These are phyloP conservation scores for Microthlaspi erraticum DNA, from an alignment of 345 rosid genomes.

Conservation along the genomic window DNA sequence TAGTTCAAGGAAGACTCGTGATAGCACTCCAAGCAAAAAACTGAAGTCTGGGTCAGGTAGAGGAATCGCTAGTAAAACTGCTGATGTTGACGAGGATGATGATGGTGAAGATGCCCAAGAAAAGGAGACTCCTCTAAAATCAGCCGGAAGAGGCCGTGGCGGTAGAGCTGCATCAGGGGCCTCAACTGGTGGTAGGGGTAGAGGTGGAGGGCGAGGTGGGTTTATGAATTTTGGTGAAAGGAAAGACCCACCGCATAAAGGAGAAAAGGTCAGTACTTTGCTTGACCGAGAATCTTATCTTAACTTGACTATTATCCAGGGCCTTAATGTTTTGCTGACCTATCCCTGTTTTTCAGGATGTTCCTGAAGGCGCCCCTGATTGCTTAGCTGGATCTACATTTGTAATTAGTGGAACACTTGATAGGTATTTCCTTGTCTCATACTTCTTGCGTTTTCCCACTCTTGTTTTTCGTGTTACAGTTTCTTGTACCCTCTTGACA, in stretches of 20 bases:
- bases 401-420: constrained; percentile 99
- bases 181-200: constrained; percentile 80
- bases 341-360: constrained; percentile 69
- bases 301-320: constrained; percentile 14
- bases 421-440: constrained; percentile 63
- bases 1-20: constrained; percentile 50
- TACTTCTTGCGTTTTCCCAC: constrained; percentile 8
- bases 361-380: constrained; percentile 91
- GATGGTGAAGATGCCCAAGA: constrained; percentile 62
- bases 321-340: constrained; percentile 31
- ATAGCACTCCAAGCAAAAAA: constrained; percentile 78
- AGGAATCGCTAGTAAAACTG: constrained; percentile 62
- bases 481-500: constrained; percentile 34
- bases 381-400: constrained; percentile 89
- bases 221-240: constrained; percentile 95
- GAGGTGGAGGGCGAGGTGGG: constrained; percentile 91
- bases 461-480: constrained; percentile 2
- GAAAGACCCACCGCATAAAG: constrained; percentile 99
- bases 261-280: constrained; percentile 74
- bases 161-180: constrained; percentile 73
- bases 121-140: constrained; percentile 60
- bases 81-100: constrained; percentile 55
- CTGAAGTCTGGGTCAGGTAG: constrained; percentile 74
- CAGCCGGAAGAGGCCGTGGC: constrained; percentile 83
- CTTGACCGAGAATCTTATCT: constrained; percentile 50